Conservation (phyloP, 2,329 filamentous ascomycete genomes). For the Camillea tinctor region DNA sequence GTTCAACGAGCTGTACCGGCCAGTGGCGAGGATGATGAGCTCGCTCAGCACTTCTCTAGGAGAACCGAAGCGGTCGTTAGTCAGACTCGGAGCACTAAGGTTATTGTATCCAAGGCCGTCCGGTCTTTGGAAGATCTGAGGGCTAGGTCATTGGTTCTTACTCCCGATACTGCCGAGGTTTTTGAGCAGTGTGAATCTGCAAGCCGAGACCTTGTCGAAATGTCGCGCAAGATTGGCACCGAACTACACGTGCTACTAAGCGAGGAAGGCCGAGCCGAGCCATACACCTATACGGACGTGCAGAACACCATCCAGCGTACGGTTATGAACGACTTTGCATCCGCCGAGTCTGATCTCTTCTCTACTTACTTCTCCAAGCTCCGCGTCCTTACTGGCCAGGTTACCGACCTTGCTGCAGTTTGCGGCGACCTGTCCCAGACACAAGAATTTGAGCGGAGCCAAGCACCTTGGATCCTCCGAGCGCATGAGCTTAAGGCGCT, state of each 20-base stretch:
- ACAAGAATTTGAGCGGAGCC: slow-evolving; percentile 73
- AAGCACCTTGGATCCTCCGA: slow-evolving; percentile 80
- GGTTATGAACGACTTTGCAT: slow-evolving; percentile 48
- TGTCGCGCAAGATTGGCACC: slow-evolving; percentile 66
- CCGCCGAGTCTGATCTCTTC: slow-evolving; percentile 67
- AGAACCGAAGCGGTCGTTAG: slow-evolving; percentile 71
- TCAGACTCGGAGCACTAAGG: slow-evolving; percentile 79
- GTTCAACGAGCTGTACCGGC: slow-evolving; percentile 63
- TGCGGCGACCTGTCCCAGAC: slow-evolving; percentile 70
- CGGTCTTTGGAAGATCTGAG: slow-evolving; percentile 76
- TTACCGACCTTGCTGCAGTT: slow-evolving; percentile 70
- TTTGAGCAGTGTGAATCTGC: slow-evolving; percentile 70
- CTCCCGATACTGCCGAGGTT: slow-evolving; percentile 62
- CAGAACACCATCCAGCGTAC: slow-evolving; percentile 60
- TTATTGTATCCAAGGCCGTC: slow-evolving; percentile 75
- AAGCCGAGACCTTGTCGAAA: slow-evolving; percentile 63
- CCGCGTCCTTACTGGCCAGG: slow-evolving; percentile 59
- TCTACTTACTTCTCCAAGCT: slow-evolving; percentile 67
- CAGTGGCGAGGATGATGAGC: slow-evolving; percentile 63
- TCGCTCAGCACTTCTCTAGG: slow-evolving; percentile 64
- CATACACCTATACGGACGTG: slow-evolving; percentile 66
- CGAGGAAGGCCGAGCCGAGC: slow-evolving; percentile 69
- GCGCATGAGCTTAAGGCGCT: slow-evolving; percentile 79
- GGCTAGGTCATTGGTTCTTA: slow-evolving; percentile 70
- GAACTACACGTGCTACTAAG: slow-evolving; percentile 65